Evolutionary conservation across 495 filamentous ascomycete genomes (phyloP).

Genomic region (Talaromyces wortmannii): DNA sequence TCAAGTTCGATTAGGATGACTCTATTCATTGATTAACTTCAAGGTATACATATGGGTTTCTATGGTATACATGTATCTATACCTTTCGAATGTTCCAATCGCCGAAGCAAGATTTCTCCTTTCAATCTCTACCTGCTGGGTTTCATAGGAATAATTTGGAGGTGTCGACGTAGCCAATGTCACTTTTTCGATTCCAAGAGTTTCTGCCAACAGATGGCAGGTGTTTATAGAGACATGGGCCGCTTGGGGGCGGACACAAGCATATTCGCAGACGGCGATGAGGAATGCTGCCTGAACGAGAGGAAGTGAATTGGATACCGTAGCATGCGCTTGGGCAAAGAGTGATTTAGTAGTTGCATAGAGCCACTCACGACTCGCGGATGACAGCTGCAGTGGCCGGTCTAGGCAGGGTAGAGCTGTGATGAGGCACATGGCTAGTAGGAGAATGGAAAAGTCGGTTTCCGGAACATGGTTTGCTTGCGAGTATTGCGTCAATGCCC

Average conservation of each 20-base stretch:
- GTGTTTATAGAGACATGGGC: constrained; percentile 22
- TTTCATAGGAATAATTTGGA: not conserved
- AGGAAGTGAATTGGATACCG: constrained; percentile 15
- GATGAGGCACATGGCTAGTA: constrained; percentile 27
- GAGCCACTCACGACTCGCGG: constrained; percentile 13
- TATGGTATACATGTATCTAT: not conserved
- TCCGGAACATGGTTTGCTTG: constrained; percentile 4
- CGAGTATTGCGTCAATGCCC: not conserved
- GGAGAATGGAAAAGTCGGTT: constrained; percentile 23
- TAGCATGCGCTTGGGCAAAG: constrained; percentile 24
- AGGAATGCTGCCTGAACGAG: constrained; percentile 30
- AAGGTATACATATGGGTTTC: not conserved
- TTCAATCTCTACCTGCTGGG: not conserved
- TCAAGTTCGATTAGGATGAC: constrained; percentile 1
- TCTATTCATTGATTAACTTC: not conserved
- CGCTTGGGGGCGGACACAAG: constrained; percentile 15
- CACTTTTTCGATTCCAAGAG: not conserved
- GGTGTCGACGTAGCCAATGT: not conserved
- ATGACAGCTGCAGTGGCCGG: constrained; percentile 2
- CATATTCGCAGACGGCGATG: constrained; percentile 22
- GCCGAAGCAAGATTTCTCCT: not conserved
- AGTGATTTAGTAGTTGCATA: constrained; percentile 27
- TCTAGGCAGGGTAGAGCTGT: constrained; percentile 2
- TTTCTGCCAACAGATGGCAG: constrained; percentile 21
- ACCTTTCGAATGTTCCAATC: not conserved